Evolutionary conservation across 1,139 yeast genomes (phyloP).

Genomic region (Geotrichum siamense): DNA sequence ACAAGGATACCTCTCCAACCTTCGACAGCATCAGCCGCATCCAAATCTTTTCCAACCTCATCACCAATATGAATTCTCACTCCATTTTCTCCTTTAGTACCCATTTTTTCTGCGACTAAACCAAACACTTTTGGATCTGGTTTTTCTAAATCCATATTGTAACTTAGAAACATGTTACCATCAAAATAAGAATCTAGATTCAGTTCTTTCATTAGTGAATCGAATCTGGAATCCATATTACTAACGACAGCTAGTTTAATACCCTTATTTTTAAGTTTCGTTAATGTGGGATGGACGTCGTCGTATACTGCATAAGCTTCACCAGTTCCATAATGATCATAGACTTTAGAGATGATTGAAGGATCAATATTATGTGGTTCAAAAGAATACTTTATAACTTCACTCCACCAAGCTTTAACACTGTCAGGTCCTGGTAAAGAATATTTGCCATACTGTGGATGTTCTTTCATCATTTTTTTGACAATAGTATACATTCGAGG

Average conservation of each 20-base stretch:
- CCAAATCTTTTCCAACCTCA: slow-evolving; percentile 24
- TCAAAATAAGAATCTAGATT: slow-evolving; percentile 19
- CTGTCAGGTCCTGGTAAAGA: slow-evolving; percentile 5
- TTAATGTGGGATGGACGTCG: slow-evolving; percentile 22
- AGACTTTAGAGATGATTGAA: slow-evolving; percentile 20
- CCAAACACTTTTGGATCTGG: slow-evolving; percentile 24
- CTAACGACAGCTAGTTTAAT: slow-evolving; percentile 26
- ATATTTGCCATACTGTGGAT: slow-evolving; percentile 27
- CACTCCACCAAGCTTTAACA: slow-evolving; percentile 26
- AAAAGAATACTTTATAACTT: slow-evolving; percentile 22
- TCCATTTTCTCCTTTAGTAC: neutral
- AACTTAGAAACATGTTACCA: slow-evolving; percentile 21
- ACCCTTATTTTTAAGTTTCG: slow-evolving; percentile 12
- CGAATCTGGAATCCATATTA: slow-evolving; percentile 27
- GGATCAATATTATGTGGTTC: slow-evolving; percentile 18
- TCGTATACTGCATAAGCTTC: slow-evolving; percentile 24
- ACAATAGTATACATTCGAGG: slow-evolving; percentile 21
- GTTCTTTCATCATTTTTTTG: slow-evolving; percentile 17
- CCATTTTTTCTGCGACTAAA: slow-evolving; percentile 11
- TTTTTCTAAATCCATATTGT: slow-evolving; percentile 26
- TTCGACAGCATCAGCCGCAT: slow-evolving; percentile 22
- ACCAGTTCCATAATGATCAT: slow-evolving; percentile 22
- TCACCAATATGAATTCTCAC: slow-evolving; percentile 27
- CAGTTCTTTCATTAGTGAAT: slow-evolving; percentile 21
- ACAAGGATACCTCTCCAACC: slow-evolving; percentile 28